Conservation (phyloP, 306 rosid species). For the Pyrus communis region DNA sequence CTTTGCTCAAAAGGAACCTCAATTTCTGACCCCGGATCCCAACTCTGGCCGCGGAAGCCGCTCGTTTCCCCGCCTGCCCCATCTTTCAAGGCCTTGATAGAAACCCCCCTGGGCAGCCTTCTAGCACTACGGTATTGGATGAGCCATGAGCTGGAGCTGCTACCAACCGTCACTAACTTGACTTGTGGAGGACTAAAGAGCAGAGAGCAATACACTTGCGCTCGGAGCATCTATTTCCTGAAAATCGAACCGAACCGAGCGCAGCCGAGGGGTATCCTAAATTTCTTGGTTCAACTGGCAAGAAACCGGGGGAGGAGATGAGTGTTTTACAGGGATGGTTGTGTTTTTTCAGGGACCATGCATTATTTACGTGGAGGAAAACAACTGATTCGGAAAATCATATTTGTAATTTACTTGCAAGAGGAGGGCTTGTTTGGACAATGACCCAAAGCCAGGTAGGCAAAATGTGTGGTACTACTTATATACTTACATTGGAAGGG, state of each 20-base stretch:
- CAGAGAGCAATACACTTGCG: slow-evolving; percentile 58
- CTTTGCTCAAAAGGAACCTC: slow-evolving; percentile 95
- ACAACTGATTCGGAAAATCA: background rate
- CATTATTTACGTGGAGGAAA: slow-evolving; percentile 61
- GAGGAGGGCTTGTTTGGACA: background rate
- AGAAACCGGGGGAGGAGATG: slow-evolving; percentile 2
- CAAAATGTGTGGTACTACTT: background rate
- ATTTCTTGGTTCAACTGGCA: slow-evolving; percentile 14
- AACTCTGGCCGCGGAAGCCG: slow-evolving; percentile 64
- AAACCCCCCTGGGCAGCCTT: slow-evolving; percentile 24
- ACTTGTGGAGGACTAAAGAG: slow-evolving; percentile 39
- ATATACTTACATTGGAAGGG: background rate
- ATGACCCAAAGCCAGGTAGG: background rate
- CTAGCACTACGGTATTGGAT: slow-evolving; percentile 32
- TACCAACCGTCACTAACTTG: slow-evolving; percentile 34
- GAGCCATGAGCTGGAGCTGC: slow-evolving; percentile 42
- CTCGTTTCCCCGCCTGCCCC: slow-evolving; percentile 64
- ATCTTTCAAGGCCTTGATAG: slow-evolving; percentile 59
- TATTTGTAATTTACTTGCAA: slow-evolving; percentile 6
- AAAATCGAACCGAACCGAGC: slow-evolving; percentile 11
- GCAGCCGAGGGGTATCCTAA: slow-evolving; percentile 1
- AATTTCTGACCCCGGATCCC: slow-evolving; percentile 85
- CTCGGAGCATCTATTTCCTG: slow-evolving; percentile 51
- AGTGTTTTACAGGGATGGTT: slow-evolving; percentile 2
- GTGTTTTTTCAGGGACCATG: slow-evolving; percentile 32